A percentile compares a stretch with the other conserved stretches of the same genome.
Evolutionary conservation across 768 basidiomycete genomes (phyloP).

Genomic region (Erythrobasidium yunnanense): DNA sequence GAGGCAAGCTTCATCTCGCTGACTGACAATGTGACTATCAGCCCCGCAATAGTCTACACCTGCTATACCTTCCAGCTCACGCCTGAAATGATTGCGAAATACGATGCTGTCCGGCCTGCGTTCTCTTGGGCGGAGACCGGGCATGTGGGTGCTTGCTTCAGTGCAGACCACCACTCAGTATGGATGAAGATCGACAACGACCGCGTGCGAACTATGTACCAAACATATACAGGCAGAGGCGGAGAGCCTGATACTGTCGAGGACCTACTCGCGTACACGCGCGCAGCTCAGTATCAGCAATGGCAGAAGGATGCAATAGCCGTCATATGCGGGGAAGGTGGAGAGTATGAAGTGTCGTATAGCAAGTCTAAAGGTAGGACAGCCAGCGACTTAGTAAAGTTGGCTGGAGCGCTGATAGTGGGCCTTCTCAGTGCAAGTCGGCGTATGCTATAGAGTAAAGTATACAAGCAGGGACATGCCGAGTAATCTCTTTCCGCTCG

Average conservation of each 20-base stretch:
- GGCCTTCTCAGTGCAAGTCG: not conserved
- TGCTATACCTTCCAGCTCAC: conserved; percentile 12
- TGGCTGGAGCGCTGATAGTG: not conserved
- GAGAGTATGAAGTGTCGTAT: not conserved
- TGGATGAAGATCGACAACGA: conserved; percentile 15
- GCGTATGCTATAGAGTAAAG: conserved; percentile 1
- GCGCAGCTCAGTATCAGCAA: not conserved
- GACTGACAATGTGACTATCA: not conserved
- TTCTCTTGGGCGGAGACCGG: conserved; percentile 7
- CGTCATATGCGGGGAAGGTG: not conserved
- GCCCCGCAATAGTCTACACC: conserved; percentile 15
- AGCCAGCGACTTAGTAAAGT: not conserved
- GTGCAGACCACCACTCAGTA: not conserved
- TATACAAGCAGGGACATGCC: not conserved
- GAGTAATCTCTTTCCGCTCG: not conserved
- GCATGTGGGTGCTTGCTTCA: conserved; percentile 8
- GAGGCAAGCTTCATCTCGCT: too few relatives aligned
- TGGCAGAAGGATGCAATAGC: conserved; percentile 17
- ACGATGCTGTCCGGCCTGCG: not conserved
- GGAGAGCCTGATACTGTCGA: conserved; percentile 10
- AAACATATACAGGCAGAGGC: conserved; percentile 1
- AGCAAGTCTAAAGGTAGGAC: not conserved
- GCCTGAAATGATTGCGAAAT: not conserved
- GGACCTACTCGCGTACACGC: not conserved
- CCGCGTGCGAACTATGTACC: conserved; percentile 14